phyloP scores from a whole-genome alignment of 345 rosid genomes.

The Acer saccharum region DNA sequence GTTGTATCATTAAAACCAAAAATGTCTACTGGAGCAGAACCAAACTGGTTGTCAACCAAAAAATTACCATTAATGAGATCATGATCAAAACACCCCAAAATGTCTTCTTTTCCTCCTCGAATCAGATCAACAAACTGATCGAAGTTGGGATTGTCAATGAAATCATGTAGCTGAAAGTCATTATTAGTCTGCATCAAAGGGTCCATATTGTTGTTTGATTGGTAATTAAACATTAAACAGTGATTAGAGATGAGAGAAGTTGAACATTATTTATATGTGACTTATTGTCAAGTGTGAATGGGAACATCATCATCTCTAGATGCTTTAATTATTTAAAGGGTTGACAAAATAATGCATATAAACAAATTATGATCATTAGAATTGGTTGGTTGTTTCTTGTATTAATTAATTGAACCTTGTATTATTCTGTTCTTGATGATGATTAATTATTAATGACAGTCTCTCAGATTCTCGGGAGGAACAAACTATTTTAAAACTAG shows the following conservation, averaged over 20 bases:
- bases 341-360: not conserved
- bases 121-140: conserved; percentile 58
- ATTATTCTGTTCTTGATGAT: not conserved
- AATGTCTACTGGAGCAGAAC: conserved; percentile 31
- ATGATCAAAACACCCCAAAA: conserved; percentile 32
- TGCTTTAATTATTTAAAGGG: not conserved
- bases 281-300: not conserved
- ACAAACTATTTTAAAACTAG: too few relatives aligned
- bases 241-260: not conserved
- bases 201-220: conserved; percentile 13
- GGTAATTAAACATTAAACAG: not conserved
- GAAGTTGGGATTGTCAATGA: conserved; percentile 54
- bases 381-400: not conserved
- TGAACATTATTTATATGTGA: not conserved
- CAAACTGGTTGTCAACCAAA: conserved; percentile 31
- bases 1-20: conserved; percentile 21
- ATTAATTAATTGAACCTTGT: not conserved
- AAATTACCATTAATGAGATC: conserved; percentile 33
- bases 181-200: conserved; percentile 22
- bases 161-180: conserved; percentile 48
- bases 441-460: too few relatives aligned
- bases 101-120: conserved; percentile 47
- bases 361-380: not conserved
- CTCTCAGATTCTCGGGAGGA: too few relatives aligned
- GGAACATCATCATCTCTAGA: not conserved